Evolutionary conservation across 495 filamentous ascomycete genomes (phyloP).

Genomic region (Hypoxylon lienhwacheense): DNA sequence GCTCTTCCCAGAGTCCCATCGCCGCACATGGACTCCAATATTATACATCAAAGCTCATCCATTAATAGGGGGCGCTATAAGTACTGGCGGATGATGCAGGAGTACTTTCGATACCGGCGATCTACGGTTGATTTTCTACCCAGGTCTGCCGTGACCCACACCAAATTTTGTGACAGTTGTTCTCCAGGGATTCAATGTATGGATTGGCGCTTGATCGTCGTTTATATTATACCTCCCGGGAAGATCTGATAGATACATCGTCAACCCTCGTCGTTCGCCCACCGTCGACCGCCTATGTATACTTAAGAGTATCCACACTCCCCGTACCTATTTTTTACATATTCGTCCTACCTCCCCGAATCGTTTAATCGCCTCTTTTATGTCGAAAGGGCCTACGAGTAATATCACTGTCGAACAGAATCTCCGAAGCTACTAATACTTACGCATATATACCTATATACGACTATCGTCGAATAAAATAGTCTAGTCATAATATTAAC

Average conservation of each 20-base stretch:
- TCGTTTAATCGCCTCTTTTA: slow-evolving; percentile 32
- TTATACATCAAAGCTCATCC: slow-evolving; percentile 41
- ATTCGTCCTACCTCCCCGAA: slow-evolving; percentile 30
- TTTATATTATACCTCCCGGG: slow-evolving; percentile 47
- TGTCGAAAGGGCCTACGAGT: slow-evolving; percentile 16
- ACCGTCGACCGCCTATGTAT: slow-evolving; percentile 51
- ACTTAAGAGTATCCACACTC: slow-evolving; percentile 52
- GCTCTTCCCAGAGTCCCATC: slow-evolving; percentile 42
- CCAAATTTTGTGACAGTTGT: slow-evolving; percentile 53
- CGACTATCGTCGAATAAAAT: slow-evolving; percentile 24
- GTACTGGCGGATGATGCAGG: slow-evolving; percentile 43
- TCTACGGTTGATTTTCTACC: slow-evolving; percentile 47
- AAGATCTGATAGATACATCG: slow-evolving; percentile 55
- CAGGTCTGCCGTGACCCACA: slow-evolving; percentile 57
- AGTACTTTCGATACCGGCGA: slow-evolving; percentile 52
- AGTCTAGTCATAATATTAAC: slow-evolving; percentile 23
- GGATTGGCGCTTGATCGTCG: slow-evolving; percentile 53
- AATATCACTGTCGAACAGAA: slow-evolving; percentile 8
- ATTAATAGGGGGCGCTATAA: slow-evolving; percentile 54
- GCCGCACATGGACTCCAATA: slow-evolving; percentile 43
- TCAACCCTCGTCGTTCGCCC: slow-evolving; percentile 42
- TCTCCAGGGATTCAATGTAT: slow-evolving; percentile 51
- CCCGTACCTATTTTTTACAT: slow-evolving; percentile 33
- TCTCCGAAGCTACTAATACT: neutral
- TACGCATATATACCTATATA: slow-evolving; percentile 22